These are phyloP conservation scores for Globomyces pollinis-pini DNA, from an alignment of 192 early-diverging fungal genomes.

Conservation along the genomic window DNA sequence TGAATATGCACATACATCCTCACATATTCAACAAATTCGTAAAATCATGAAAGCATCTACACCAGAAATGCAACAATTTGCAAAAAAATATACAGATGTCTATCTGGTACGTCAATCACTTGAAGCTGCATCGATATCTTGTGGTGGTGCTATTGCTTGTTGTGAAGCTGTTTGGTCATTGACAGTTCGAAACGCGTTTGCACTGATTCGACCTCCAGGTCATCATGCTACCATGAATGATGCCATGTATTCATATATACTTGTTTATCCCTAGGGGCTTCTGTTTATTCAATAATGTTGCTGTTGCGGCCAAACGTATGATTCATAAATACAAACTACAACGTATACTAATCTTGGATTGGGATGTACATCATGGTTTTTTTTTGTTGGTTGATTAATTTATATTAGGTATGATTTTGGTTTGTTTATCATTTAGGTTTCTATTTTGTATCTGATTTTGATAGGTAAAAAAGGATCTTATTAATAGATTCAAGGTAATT, in stretches of 20 bases:
- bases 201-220: slow-evolving; percentile 86
- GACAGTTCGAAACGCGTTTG: slow-evolving; percentile 67
- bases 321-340: slow-evolving; percentile 35
- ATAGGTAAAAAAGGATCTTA: too few relatives aligned
- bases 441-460: too few relatives aligned
- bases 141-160: slow-evolving; percentile 65
- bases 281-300: slow-evolving; percentile 74
- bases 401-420: too few relatives aligned
- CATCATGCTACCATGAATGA: slow-evolving; percentile 78
- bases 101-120: slow-evolving; percentile 30
- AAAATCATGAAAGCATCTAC: too few relatives aligned
- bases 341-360: slow-evolving; percentile 79
- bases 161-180: slow-evolving; percentile 62
- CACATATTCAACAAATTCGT: too few relatives aligned
- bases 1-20: too few relatives aligned
- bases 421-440: too few relatives aligned
- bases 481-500: too few relatives aligned
- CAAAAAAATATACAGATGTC: background rate
- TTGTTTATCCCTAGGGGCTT: slow-evolving; percentile 56
- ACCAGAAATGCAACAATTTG: too few relatives aligned
- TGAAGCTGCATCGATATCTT: slow-evolving; percentile 61
- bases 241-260: slow-evolving; percentile 19
- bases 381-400: too few relatives aligned
- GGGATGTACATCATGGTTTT: slow-evolving; percentile 96
- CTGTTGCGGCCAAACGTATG: slow-evolving; percentile 60